phyloP scores from a whole-genome alignment of 1,284 basidiomycete species.

The Puccinia coronata region DNA sequence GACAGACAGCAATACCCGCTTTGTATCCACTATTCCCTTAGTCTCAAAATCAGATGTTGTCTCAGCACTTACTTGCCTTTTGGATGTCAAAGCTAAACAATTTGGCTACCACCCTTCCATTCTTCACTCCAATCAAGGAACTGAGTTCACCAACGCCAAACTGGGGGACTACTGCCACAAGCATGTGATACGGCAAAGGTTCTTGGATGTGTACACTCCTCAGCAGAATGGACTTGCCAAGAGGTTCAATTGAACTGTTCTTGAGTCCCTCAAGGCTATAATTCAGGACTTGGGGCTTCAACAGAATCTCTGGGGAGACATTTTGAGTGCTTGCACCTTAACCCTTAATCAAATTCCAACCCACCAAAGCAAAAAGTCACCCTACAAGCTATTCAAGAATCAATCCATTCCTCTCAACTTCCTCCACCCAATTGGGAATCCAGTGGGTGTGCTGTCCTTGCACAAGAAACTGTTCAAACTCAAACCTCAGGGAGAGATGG shows the following conservation, averaged over 20 bases:
- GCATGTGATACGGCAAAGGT: not conserved
- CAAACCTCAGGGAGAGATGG: not conserved
- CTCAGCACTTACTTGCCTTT: not conserved
- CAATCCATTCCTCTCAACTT: not conserved
- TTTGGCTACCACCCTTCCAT: not conserved
- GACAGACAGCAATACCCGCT: not conserved
- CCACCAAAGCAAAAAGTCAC: not conserved
- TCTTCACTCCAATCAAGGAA: conserved; percentile 13
- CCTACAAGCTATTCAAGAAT: not conserved
- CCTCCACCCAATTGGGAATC: not conserved
- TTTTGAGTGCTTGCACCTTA: not conserved
- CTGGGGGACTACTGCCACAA: not conserved
- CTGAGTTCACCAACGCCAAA: not conserved
- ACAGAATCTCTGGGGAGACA: not conserved
- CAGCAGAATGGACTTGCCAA: conserved; percentile 13
- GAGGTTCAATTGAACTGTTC: conserved; percentile 1
- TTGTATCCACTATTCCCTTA: not conserved
- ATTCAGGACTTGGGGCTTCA: not conserved
- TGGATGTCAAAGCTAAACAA: not conserved
- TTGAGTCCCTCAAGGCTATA: not conserved
- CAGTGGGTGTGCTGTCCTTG: not conserved
- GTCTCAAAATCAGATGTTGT: not conserved
- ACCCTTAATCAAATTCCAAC: conserved; percentile 11
- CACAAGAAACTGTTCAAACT: not conserved
- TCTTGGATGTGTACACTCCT: conserved; percentile 8